A percentile compares a stretch with the other conserved stretches of the same genome.
Conservation (phyloP, 768 basidiomycete species). For the Pleurotus giganteus region DNA sequence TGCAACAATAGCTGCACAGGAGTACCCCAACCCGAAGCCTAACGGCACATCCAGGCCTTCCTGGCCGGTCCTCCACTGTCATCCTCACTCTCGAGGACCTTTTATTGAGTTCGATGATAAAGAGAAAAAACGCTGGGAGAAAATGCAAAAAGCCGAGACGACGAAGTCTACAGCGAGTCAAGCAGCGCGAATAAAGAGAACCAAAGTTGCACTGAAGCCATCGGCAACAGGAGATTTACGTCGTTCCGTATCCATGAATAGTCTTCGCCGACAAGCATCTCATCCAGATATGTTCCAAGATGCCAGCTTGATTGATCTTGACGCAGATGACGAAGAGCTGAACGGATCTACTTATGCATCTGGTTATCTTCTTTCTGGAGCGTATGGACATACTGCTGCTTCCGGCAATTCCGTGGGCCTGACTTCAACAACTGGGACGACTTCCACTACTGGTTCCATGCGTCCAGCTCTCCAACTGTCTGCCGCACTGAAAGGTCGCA, state of each 20-base stretch:
- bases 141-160: slow-evolving; percentile 44
- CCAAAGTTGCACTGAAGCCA: slow-evolving; percentile 31
- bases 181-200: slow-evolving; percentile 29
- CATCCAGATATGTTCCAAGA: slow-evolving; percentile 25
- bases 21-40: slow-evolving; percentile 62
- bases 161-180: slow-evolving; percentile 27
- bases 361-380: slow-evolving; percentile 61
- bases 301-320: slow-evolving; percentile 30
- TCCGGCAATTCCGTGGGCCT: slow-evolving; percentile 94
- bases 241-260: slow-evolving; percentile 74
- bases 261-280: slow-evolving; percentile 57
- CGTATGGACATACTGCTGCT: slow-evolving; percentile 71
- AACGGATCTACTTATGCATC: slow-evolving; percentile 66
- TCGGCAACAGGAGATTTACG: slow-evolving; percentile 56
- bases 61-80: slow-evolving; percentile 86
- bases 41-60: slow-evolving; percentile 55
- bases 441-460: slow-evolving; percentile 55
- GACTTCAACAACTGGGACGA: slow-evolving; percentile 88
- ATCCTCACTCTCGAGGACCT: slow-evolving; percentile 70
- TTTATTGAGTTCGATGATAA: slow-evolving; percentile 75
- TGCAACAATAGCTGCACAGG: slow-evolving; percentile 80
- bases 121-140: slow-evolving; percentile 68
- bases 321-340: slow-evolving; percentile 44
- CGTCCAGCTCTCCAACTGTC: slow-evolving; percentile 51
- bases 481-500: slow-evolving; percentile 48